Evolutionary conservation across 129 eudicot genomes (phyloP).

Genomic region (Flaveria trinervia): DNA sequence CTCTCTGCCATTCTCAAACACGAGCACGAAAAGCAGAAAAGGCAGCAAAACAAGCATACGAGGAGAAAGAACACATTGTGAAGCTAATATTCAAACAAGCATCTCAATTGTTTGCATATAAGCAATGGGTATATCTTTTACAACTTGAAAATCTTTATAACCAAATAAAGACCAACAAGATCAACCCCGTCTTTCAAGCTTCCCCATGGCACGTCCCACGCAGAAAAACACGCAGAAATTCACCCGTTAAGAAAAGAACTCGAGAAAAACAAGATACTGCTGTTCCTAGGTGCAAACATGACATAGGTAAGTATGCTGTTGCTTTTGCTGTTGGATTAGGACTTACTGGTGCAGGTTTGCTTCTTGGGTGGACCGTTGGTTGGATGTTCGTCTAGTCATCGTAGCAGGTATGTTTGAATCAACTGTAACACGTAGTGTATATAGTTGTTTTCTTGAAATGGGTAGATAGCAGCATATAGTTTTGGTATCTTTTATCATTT

Average conservation of each 20-base stretch:
- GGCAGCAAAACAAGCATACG: conserved; percentile 75
- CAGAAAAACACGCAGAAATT: conserved; percentile 36
- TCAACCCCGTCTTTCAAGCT: conserved; percentile 39
- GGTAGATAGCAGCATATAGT: conserved; percentile 20
- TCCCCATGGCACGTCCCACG: conserved; percentile 56
- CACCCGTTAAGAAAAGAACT: conserved; percentile 33
- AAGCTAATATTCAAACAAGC: conserved; percentile 86
- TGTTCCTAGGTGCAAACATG: conserved; percentile 34
- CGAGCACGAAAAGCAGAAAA: conserved; percentile 94
- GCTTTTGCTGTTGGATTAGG: conserved; percentile 83
- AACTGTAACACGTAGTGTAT: conserved; percentile 20
- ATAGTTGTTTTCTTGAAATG: conserved; percentile 22
- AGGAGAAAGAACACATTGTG: conserved; percentile 77
- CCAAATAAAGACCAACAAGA: conserved; percentile 49
- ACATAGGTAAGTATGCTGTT: conserved; percentile 53
- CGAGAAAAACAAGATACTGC: conserved; percentile 35
- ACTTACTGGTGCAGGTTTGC: conserved; percentile 90
- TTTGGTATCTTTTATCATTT: conserved; percentile 17
- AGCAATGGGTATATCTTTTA: conserved; percentile 83
- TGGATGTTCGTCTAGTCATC: conserved; percentile 65
- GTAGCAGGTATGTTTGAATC: conserved; percentile 16
- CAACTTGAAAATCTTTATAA: conserved; percentile 73
- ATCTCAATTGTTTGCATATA: conserved; percentile 76
- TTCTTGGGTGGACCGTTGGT: conserved; percentile 86
- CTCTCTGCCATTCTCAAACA: conserved; percentile 88